Evolutionary conservation across 306 rosid genomes (phyloP), one percentile per base, ranked within the genome.

Genomic region (Trichosanthes cucumerina): DNA sequence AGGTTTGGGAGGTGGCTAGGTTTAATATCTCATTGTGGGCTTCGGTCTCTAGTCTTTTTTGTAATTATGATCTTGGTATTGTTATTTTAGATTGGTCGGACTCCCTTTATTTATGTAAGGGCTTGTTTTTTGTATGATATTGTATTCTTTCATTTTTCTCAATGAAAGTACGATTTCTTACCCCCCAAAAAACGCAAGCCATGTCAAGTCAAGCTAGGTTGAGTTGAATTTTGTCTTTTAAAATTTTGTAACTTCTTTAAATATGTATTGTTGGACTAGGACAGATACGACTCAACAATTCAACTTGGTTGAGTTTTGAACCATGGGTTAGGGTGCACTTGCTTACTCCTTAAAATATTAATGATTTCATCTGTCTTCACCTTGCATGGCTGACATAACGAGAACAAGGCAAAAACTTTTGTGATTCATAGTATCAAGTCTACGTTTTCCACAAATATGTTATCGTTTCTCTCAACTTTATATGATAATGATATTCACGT

Each of bases 401-500:
- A 69, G 75, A 68, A 33, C 70, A 34, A 34, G 75, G 28, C 8
- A 66, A 66, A 9, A 4, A 1, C 4, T 36, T 65, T 34, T 65
- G 21, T 38, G 8, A 60, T 50, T 66, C 2, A 39, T 10, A 41
- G 5, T 9, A 79, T 26, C 14, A 33, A n/a, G 52, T 53, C 5
- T 23, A 12, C 14, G 11, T 26, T 70, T 46, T 24, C 43, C 33
- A 58, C 75, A 28, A 19, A 41, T 59, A 3, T 39, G 24, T 7
- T 47, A 6, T 23, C 21, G 7, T 77, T 31, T 77, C 18, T 46
- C 56, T 24, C 58, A 70, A 34, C 54, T 43, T 2, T 53, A 24
- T 41, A 72, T 73, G 60, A 60, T n/a, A 23, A 72, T 73, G 60
- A 60, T n/a, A 23, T 76, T 66, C 60, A 78, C 31, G 13, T 77